Evolutionary conservation across 2,329 filamentous ascomycete genomes (phyloP), one percentile per base, ranked within the genome.

Genomic region (Claviceps citrina): DNA sequence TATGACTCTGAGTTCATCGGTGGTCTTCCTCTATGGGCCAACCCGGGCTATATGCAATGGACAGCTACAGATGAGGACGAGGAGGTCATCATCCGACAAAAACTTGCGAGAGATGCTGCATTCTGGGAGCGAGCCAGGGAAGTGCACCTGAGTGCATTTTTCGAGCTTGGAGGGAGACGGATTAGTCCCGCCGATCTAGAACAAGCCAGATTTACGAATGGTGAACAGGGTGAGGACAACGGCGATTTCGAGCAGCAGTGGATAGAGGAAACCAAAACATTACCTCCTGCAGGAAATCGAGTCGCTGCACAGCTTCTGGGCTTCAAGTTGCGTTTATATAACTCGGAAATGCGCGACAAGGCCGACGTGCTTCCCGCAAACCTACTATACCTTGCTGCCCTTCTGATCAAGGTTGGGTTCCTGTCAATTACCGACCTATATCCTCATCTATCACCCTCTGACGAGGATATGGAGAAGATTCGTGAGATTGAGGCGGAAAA

Each of bases 271-370:
- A 95, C 89, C 3, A 80, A 78, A 41, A 93, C 84, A 0, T 63
- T 91, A 3, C 87, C 87, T 4, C 85, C 87, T 1, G 69, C 73
- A 24, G 91, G 93, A 24, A 98, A 95, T 56, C 76, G 81, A 32
- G 84, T 93, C 43, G 91, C 91, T 1, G 93, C 93, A 24, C 91
- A 96, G 56, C 71, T 98, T 3, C 76, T 98, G 12, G 91, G 91
- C 4, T 98, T 98, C 70, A 98, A 98, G 61, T 72, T 98, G 38
- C 83, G 84, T 12, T 98, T 94, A 59, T 98, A 98, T 55, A 82
- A 84, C 31, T 93, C 85, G 0, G 68, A 78, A 22, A 78, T 81
- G 27, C 76, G 89, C 41, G 76, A 84, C 44, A 71, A 78, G 40
- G 66, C 72, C 1, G 91, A 96, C 52, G 70, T 78, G 3, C 68